Evolutionary conservation across 208 protist genomes (phyloP).

Genomic region (Kentomonas sorsogonicus): DNA sequence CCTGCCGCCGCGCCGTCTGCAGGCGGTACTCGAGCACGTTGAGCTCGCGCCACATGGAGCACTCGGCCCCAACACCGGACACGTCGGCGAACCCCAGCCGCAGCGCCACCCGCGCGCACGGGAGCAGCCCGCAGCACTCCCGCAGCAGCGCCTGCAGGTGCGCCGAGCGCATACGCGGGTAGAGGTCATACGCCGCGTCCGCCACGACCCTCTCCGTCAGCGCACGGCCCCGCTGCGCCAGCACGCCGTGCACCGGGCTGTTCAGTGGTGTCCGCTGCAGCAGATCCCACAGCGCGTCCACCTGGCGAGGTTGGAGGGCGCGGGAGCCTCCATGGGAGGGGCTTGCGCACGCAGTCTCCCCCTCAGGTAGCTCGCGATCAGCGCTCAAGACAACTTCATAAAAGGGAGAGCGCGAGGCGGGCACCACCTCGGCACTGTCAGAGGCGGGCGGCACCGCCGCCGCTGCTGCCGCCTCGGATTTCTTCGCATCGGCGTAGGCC

Average conservation of each 20-base stretch:
- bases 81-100: constrained; percentile 73
- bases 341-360: background rate
- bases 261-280: constrained; percentile 74
- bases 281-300: constrained; percentile 71
- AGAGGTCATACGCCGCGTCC: constrained; percentile 32
- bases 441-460: too few relatives aligned
- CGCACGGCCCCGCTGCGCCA: constrained; percentile 63
- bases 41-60: constrained; percentile 83
- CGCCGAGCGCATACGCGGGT: constrained; percentile 76
- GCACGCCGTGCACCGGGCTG: constrained; percentile 74
- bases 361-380: too few relatives aligned
- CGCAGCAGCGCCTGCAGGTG: constrained; percentile 78
- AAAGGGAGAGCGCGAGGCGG: too few relatives aligned
- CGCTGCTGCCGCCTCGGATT: too few relatives aligned
- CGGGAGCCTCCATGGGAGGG: background rate
- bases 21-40: constrained; percentile 72
- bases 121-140: constrained; percentile 68
- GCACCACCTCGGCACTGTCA: too few relatives aligned
- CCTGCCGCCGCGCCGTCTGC: constrained; percentile 44
- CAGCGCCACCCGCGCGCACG: constrained; percentile 52
- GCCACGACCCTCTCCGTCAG: constrained; percentile 52
- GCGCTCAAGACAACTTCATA: too few relatives aligned
- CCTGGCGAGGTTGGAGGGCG: constrained; percentile 27
- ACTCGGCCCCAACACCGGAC: constrained; percentile 56
- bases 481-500: too few relatives aligned